A percentile compares a stretch with the other conserved stretches of the same genome.
Evolutionary conservation across 1,139 yeast species (phyloP).

Genomic region (Nakaseomyces glabratus): DNA sequence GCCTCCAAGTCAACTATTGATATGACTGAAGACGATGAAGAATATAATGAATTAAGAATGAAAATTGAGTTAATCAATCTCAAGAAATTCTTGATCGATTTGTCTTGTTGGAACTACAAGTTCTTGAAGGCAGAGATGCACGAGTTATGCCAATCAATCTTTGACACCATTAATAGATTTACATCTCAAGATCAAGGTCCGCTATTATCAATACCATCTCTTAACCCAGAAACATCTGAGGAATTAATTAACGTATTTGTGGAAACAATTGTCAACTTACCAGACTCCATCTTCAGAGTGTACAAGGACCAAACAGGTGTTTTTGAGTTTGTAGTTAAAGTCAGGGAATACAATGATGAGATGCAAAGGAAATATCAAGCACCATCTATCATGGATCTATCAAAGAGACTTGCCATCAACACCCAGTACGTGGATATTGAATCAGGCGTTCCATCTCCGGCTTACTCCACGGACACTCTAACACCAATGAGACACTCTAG

Average conservation of each 20-base stretch:
- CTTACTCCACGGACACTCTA: constrained; percentile 14
- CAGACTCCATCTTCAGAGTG: constrained; percentile 22
- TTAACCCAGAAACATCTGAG: constrained; percentile 21
- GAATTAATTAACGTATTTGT: constrained; percentile 24
- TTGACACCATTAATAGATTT: constrained; percentile 27
- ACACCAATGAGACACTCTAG: constrained; percentile 22
- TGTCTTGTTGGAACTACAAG: constrained; percentile 28
- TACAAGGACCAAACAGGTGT: constrained; percentile 26
- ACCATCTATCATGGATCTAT: constrained; percentile 25
- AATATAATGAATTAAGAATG: constrained; percentile 25
- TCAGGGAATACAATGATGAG: constrained; percentile 21
- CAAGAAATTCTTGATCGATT: constrained; percentile 29
- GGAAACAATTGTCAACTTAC: constrained; percentile 22
- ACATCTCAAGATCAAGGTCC: constrained; percentile 31
- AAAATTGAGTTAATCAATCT: constrained; percentile 29
- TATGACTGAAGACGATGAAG: constrained; percentile 17
- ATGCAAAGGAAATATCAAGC: constrained; percentile 23
- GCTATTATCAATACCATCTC: constrained; percentile 25
- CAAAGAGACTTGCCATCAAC: constrained; percentile 16
- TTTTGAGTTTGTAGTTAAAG: constrained; percentile 20
- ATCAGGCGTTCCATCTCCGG: constrained; percentile 17
- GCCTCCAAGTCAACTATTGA: constrained; percentile 13
- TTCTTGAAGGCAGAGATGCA: constrained; percentile 27
- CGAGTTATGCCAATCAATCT: constrained; percentile 28
- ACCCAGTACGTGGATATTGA: constrained; percentile 14